Evolutionary conservation across 495 filamentous ascomycete species (phyloP).

Genomic region (Niebla homalea): DNA sequence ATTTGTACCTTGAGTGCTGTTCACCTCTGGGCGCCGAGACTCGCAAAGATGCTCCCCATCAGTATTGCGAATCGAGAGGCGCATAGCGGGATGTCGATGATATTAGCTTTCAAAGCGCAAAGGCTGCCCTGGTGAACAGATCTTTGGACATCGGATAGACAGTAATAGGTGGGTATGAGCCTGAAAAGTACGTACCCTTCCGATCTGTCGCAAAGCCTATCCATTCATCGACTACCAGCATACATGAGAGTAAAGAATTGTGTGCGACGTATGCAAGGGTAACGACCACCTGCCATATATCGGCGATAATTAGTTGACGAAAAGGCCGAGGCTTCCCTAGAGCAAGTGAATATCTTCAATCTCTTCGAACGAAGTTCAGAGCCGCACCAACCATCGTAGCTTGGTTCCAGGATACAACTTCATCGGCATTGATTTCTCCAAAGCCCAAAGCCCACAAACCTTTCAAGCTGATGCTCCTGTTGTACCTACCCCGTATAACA

Average conservation of each 20-base stretch:
- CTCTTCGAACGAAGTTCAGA: background rate
- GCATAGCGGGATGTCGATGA: background rate
- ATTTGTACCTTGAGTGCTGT: background rate
- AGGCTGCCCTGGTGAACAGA: too few relatives aligned
- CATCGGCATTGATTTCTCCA: too few relatives aligned
- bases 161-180: too few relatives aligned
- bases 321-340: background rate
- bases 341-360: background rate
- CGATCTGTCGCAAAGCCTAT: background rate
- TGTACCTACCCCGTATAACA: too few relatives aligned
- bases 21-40: background rate
- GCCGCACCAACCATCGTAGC: background rate
- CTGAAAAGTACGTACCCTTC: background rate
- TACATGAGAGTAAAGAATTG: background rate
- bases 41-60: background rate
- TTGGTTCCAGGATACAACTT: background rate
- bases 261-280: background rate
- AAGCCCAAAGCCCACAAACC: too few relatives aligned
- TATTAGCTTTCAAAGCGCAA: too few relatives aligned
- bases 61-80: background rate
- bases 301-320: background rate
- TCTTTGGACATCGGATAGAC: too few relatives aligned
- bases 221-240: background rate
- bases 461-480: too few relatives aligned
- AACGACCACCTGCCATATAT: background rate